Evolutionary conservation across 352 stramenopile species (phyloP), one percentile per base, ranked within the genome.

Genomic region (Pythium utonaiense): DNA sequence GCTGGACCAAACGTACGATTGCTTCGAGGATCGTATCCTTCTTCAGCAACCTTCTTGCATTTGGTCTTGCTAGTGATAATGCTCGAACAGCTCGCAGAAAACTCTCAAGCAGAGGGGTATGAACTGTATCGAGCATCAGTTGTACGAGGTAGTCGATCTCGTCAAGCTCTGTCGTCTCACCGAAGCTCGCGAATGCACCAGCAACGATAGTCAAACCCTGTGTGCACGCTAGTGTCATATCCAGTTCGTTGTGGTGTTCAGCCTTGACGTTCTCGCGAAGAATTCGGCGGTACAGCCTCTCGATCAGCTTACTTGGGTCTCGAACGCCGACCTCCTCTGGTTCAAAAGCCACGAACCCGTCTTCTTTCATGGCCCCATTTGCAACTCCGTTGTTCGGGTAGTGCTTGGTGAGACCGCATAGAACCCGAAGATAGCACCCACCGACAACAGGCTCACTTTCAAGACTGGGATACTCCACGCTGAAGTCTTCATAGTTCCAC

Each of bases 401-500:
- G 9, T 2, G 30, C 22, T 27, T 19, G 10, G 49, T 60, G 31
- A 88, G 72, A 21, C 60, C 66, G 33, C 74, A 71, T 21, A 93
- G 50, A 21, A 90, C 75, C 19, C 85, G 73, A 16, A 98, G 77
- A 63, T 98, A 98, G 44, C 91, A 90, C 22, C 79, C 89, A 24
- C 90, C 93, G 28, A 98, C 91, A 22, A 88, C 63, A 2, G 96
- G 61, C 67, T 98, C 93, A 22, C 84, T 70, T 13, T 73, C 67
- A 7, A 99, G 70, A 28, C 86, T 98, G 24, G 80, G 57, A 68
- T 98, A 99, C 1, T 84, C 66, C 13, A 99, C 90, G 14, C 54
- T 62, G 57, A 98, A 99, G 70, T 98, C 93, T 71, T 98, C 90
- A 59, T 97, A 94, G 65, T 99, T 99, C 96, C 96, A 99, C 16